Percentiles rank a stretch among this genome's conserved stretches.
These are phyloP conservation scores for Capsella bursapastoris DNA, from an alignment of 345 rosid genomes.

Conservation along the genomic window DNA sequence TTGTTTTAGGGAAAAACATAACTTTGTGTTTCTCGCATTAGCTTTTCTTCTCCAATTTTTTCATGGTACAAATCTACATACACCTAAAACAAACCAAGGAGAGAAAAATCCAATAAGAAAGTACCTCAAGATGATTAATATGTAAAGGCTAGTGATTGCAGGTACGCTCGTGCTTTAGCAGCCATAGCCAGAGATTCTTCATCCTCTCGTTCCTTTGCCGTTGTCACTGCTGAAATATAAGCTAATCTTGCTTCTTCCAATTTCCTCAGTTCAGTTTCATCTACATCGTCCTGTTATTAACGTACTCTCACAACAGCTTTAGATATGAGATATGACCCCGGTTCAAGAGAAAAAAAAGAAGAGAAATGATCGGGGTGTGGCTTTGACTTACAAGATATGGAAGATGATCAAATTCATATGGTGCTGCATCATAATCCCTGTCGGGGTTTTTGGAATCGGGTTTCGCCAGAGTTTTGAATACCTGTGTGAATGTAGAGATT, in stretches of 20 bases:
- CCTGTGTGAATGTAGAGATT: conserved; percentile 58
- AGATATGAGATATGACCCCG: conserved; percentile 32
- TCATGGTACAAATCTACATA: conserved; percentile 42
- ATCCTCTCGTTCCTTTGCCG: conserved; percentile 76
- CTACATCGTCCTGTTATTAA: conserved; percentile 56
- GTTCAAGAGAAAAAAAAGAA: neutral
- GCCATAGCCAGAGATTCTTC: conserved; percentile 85
- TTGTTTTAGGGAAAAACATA: conserved; percentile 22
- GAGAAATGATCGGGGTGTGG: neutral
- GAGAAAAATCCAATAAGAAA: conserved; percentile 21
- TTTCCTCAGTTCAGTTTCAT: conserved; percentile 53
- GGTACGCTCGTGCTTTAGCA: conserved; percentile 62
- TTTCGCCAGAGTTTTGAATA: conserved; percentile 68
- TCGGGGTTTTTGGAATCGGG: conserved; percentile 42
- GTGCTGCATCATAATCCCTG: conserved; percentile 64
- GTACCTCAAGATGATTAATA: conserved; percentile 26
- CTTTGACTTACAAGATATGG: conserved; percentile 65
- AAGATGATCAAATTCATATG: conserved; percentile 57
- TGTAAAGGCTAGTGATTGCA: conserved; percentile 69
- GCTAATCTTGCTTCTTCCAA: conserved; percentile 88
- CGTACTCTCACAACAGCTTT: neutral
- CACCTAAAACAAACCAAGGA: conserved; percentile 20
- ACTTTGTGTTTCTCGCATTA: conserved; percentile 14
- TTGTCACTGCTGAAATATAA: conserved; percentile 68
- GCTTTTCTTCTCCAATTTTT: conserved; percentile 28